Conservation (phyloP, 2,329 filamentous ascomycete species). For the Colletotrichum sp. region DNA sequence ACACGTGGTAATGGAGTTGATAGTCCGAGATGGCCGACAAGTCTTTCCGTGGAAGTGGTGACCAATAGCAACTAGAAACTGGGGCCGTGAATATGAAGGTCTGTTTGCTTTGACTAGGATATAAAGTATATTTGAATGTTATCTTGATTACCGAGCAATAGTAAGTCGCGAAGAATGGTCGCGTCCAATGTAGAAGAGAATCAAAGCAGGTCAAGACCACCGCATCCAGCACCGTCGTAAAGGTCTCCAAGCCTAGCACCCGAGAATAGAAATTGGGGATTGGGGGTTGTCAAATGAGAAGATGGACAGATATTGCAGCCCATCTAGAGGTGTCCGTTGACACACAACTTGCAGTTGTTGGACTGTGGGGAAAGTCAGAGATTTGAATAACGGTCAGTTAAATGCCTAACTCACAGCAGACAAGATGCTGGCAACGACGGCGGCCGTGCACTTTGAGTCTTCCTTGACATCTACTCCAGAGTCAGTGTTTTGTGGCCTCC, state of each 20-base stretch:
- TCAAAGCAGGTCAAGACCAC: background rate
- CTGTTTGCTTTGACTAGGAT: background rate
- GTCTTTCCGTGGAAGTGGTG: conserved; percentile 41
- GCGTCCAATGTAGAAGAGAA: background rate
- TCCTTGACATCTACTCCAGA: background rate
- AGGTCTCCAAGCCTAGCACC: background rate
- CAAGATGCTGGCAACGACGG: background rate
- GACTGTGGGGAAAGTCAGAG: background rate
- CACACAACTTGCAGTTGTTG: conserved; percentile 5
- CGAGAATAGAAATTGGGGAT: background rate
- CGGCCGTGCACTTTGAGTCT: background rate
- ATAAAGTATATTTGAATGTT: background rate
- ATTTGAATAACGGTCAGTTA: background rate
- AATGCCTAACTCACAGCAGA: background rate
- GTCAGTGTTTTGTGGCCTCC: background rate
- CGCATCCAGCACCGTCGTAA: background rate
- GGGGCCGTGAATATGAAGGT: no score
- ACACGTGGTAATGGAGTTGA: conserved; percentile 53
- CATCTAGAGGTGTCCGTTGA: background rate
- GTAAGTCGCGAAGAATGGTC: background rate
- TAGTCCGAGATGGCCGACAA: conserved; percentile 45
- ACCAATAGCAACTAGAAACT: background rate
- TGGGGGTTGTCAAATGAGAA: background rate
- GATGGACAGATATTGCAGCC: background rate
- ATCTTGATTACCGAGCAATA: background rate